Evolutionary conservation across 768 basidiomycete genomes (phyloP), one percentile per base, ranked within the genome.

Genomic region (Auricularia sp.): DNA sequence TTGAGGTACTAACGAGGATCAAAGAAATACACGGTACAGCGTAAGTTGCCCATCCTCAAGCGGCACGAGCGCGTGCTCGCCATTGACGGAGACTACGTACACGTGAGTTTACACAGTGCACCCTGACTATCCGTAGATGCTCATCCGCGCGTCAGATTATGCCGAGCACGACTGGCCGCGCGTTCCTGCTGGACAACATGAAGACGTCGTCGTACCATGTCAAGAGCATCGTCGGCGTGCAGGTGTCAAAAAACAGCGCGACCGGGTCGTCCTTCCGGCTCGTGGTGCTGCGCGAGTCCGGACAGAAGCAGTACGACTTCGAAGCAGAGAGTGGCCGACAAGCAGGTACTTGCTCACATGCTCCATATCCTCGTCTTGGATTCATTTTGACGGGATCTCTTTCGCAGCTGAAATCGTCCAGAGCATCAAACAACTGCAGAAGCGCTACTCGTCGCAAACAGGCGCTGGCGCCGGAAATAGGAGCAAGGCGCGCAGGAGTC

Each of bases 41-140:
- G 96, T 61, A 98, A 96, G 77, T 85, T 96, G 75, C 94, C 95
- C 2, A 96, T 95, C 89, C 87, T 98, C 59, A 87, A 91, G 3
- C 84, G 93, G 24, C 94, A 94, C 69, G 93, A 96, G 72, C 86
- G 95, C 4, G 86, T 87, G 1, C 82, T 99, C 1, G 95, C 96
- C 14, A 92, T 98, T 67, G 97, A 99, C 74, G 94, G 94, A 3
- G 91, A 87, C 68, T 98, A 98, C 70, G 86, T 97, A 42, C 92
- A 94, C 73, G 92, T 93, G 65, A 67, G 70, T 83, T 73, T 29
- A 29, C 29, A 29, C 29, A 29, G 29, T 3, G 29, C 29, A 29
- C 29, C 29, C 29, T 29, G 2, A 29, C 2, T 29, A 3, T 29
- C 29, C 29, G 29, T 29, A 29, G 29, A 29, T 29, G 29, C 29